A percentile compares a stretch with the other conserved stretches of the same genome.
These are phyloP conservation scores for Ophiosphaerella narmari DNA, from an alignment of 2,329 filamentous ascomycete genomes.

Conservation along the genomic window DNA sequence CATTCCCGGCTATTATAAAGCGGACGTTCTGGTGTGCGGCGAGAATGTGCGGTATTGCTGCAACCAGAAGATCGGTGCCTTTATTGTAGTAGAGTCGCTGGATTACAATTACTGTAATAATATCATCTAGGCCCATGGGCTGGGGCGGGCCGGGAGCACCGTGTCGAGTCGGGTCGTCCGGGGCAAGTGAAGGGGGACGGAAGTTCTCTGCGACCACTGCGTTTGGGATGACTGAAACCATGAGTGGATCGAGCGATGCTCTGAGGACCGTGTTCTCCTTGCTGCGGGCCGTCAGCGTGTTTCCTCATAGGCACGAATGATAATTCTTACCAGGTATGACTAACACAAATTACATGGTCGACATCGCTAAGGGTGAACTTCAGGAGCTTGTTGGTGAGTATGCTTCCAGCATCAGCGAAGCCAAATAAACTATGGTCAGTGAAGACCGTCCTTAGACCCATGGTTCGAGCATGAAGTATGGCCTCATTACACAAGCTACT, in stretches of 20 bases:
- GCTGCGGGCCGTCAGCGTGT: slow-evolving; percentile 54
- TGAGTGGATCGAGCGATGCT: slow-evolving; percentile 90
- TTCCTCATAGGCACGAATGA: no score
- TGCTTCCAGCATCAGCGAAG: slow-evolving; percentile 94
- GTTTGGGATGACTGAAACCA: slow-evolving; percentile 98
- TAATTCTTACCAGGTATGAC: slow-evolving; percentile 82
- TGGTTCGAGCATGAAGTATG: slow-evolving; percentile 91
- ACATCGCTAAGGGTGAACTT: slow-evolving; percentile 97
- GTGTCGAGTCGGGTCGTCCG: slow-evolving; percentile 21
- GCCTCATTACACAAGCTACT: slow-evolving; percentile 94
- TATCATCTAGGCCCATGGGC: slow-evolving; percentile 78
- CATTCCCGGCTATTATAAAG: slow-evolving; percentile 95
- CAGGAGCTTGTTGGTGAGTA: slow-evolving; percentile 93
- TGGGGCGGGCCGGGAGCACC: slow-evolving; percentile 62
- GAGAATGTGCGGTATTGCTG: slow-evolving; percentile 89
- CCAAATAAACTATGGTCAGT: slow-evolving; percentile 98
- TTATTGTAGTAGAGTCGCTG: slow-evolving; percentile 99
- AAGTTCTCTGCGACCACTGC: slow-evolving; percentile 98
- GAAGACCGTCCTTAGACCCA: slow-evolving; percentile 94
- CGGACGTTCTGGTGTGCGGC: slow-evolving; percentile 88
- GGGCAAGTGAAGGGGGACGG: slow-evolving; percentile 64
- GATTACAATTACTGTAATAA: slow-evolving; percentile 95
- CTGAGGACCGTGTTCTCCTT: slow-evolving; percentile 98
- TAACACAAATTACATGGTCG: slow-evolving; percentile 97
- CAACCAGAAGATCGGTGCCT: slow-evolving; percentile 94